Conservation (phyloP, 257 asterid genomes). For the Apocynum venetum region DNA sequence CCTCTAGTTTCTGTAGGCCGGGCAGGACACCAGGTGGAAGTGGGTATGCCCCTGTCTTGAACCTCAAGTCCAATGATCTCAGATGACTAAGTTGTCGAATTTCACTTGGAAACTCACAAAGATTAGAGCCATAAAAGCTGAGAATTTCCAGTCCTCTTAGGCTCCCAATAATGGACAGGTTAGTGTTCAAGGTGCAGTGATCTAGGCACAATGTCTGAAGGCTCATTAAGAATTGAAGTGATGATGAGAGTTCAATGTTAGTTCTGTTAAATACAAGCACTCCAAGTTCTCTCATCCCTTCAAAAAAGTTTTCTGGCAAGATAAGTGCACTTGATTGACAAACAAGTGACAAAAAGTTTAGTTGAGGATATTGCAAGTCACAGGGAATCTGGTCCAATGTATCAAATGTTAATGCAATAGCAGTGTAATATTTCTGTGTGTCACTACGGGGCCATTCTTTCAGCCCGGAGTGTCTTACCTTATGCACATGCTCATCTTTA, state of each 20-base stretch:
- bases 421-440: not conserved
- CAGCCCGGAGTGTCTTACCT: conserved; percentile 8
- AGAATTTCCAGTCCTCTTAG: conserved; percentile 12
- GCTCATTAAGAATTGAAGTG: conserved; percentile 5
- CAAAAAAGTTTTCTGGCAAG: conserved; percentile 1
- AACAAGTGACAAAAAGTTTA: conserved; percentile 2
- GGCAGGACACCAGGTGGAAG: conserved; percentile 9
- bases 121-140: conserved; percentile 6
- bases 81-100: conserved; percentile 6
- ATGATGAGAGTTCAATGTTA: conserved; percentile 9
- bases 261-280: not conserved
- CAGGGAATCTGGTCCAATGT: not conserved
- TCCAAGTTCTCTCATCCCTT: conserved; percentile 6
- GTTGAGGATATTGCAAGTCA: not conserved
- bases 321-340: not conserved
- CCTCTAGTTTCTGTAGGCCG: conserved; percentile 15
- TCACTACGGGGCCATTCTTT: conserved; percentile 13
- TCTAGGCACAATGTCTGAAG: conserved; percentile 7
- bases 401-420: conserved; percentile 15
- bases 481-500: conserved; percentile 3
- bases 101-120: conserved; percentile 2
- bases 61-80: conserved; percentile 9
- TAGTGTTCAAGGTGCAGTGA: not conserved
- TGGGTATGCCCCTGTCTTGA: not conserved
- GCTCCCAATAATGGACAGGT: conserved; percentile 2